Evolutionary conservation across 1,284 basidiomycete genomes (phyloP), one percentile per base, ranked within the genome.

Genomic region (Exobasidium cylindrosporum): DNA sequence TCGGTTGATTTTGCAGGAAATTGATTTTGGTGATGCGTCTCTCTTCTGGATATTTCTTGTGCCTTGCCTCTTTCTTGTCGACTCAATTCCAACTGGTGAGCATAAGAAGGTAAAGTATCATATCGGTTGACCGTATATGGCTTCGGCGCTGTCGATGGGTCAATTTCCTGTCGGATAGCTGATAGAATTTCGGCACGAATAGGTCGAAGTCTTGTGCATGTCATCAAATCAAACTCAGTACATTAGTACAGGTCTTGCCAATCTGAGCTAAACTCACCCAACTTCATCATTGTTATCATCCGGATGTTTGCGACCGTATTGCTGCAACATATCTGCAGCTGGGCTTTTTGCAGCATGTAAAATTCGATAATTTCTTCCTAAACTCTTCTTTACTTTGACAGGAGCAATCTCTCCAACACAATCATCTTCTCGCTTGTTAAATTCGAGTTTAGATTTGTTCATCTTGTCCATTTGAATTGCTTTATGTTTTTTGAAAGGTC

Each of bases 31-130:
- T n/a, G n/a, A n/a, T n/a, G n/a, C n/a, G n/a, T n/a, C n/a, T n/a
- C n/a, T n/a, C n/a, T n/a, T n/a, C n/a, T n/a, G n/a, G n/a, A n/a
- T n/a, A n/a, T n/a, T n/a, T n/a, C n/a, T n/a, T n/a, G n/a, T n/a
- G n/a, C n/a, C n/a, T n/a, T n/a, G n/a, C n/a, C n/a, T n/a, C n/a
- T n/a, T n/a, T n/a, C n/a, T n/a, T n/a, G n/a, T n/a, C n/a, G n/a
- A 45, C 43, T 45, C 4, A 14, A 23, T 17, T 14, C 43, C 23
- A 45, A 45, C 23, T 3, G 3, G 17, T 14, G 17, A 11, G 43
- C 43, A 11, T 45, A 45, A 14, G 43, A 23, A 17, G 43, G 43
- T 23, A 45, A 45, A 45, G 43, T 45, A 45, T 45, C 43, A 45
- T 17, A 45, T 4, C 43, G 23, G 23, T 45, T 45, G 17, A 23